Evolutionary conservation across 192 early-diverging fungal genomes (phyloP).

Genomic region (Spizellomyces punctatus): DNA sequence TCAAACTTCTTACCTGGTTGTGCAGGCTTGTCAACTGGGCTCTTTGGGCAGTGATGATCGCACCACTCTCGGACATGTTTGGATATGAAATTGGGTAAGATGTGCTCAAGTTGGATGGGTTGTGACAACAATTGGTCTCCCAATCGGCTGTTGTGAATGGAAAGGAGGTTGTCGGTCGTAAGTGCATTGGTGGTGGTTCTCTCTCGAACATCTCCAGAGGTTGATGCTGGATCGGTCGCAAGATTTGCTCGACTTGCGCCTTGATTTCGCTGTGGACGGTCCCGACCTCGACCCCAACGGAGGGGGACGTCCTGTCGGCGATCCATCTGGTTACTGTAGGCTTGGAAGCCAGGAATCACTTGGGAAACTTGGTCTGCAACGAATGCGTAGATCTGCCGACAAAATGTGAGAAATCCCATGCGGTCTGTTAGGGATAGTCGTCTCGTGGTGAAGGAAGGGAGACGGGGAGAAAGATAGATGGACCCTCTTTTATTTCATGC

Average conservation of each 20-base stretch:
- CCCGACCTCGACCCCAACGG: neutral
- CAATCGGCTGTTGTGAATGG: neutral
- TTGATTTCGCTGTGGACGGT: too few relatives aligned
- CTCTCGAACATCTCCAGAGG: neutral
- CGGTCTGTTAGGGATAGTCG: too few relatives aligned
- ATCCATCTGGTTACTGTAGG: neutral
- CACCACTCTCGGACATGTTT: conserved; percentile 43
- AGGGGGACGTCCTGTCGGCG: conserved; percentile 3
- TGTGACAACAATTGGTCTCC: neutral
- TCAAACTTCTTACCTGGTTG: neutral
- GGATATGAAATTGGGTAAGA: conserved; percentile 51
- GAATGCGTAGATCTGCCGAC: too few relatives aligned
- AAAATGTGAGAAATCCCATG: too few relatives aligned
- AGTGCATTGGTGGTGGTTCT: neutral
- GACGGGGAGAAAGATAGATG: too few relatives aligned
- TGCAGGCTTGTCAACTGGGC: neutral
- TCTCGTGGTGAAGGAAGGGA: too few relatives aligned
- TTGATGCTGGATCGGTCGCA: neutral
- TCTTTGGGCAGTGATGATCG: conserved; percentile 17
- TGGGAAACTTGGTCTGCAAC: too few relatives aligned
- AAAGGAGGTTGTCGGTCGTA: conserved; percentile 5
- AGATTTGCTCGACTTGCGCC: neutral
- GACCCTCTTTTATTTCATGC: too few relatives aligned
- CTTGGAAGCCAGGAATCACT: too few relatives aligned
- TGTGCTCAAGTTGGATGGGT: conserved; percentile 34